Conservation (phyloP, 345 rosid species). For the Brassica incana region DNA sequence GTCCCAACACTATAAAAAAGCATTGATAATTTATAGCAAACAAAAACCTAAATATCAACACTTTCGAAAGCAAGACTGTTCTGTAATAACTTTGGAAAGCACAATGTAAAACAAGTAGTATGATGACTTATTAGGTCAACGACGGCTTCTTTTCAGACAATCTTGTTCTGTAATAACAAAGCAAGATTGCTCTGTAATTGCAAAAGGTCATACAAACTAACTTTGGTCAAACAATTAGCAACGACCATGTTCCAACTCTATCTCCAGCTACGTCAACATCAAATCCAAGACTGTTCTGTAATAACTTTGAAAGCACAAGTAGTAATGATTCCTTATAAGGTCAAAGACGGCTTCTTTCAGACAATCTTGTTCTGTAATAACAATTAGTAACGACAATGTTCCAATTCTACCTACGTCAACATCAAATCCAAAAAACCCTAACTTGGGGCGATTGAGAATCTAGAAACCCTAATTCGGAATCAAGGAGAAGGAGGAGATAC, state of each 20-base stretch:
- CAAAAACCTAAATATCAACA: too few relatives aligned
- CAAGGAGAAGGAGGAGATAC: constrained; percentile 33
- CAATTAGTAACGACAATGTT: neutral
- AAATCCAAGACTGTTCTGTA: neutral
- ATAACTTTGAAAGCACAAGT: neutral
- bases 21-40: too few relatives aligned
- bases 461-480: neutral
- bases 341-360: neutral
- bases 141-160: neutral
- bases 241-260: too few relatives aligned
- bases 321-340: neutral
- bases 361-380: too few relatives aligned
- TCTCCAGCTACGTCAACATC: too few relatives aligned
- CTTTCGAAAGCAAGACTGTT: neutral
- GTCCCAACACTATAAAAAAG: too few relatives aligned
- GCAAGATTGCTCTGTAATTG: neutral
- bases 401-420: neutral
- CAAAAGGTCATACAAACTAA: neutral
- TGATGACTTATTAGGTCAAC: neutral
- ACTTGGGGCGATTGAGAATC: neutral
- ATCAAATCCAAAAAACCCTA: constrained; percentile 2
- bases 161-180: neutral
- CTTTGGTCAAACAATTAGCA: neutral
- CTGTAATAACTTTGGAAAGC: neutral
- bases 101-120: neutral